These are phyloP conservation scores for Medicago lupulina DNA, from an alignment of 306 rosid species.

Conservation along the genomic window DNA sequence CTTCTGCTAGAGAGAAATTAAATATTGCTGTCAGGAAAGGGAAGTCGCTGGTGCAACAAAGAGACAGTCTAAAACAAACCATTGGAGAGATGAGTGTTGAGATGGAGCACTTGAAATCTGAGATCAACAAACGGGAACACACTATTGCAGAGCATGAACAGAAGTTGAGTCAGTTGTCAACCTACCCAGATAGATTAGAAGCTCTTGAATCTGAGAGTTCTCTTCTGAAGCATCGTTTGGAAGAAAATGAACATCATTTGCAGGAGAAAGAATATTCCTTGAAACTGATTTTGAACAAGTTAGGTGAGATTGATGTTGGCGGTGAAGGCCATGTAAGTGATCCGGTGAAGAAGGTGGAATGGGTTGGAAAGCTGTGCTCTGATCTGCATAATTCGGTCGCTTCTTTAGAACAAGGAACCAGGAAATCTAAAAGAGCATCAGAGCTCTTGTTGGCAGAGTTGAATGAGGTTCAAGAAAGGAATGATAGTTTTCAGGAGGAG, in stretches of 20 bases:
- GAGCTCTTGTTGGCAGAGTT: slow-evolving; percentile 90
- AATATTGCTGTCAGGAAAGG: slow-evolving; percentile 95
- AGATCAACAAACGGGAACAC: slow-evolving; percentile 55
- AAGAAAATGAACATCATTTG: slow-evolving; percentile 64
- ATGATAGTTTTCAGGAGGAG: slow-evolving; percentile 92
- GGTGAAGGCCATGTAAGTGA: slow-evolving; percentile 56
- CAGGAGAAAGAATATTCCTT: slow-evolving; percentile 68
- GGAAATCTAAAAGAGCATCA: slow-evolving; percentile 88
- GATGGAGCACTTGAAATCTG: slow-evolving; percentile 68
- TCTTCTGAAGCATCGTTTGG: slow-evolving; percentile 62
- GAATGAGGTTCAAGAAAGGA: slow-evolving; percentile 98
- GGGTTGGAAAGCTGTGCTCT: slow-evolving; percentile 61
- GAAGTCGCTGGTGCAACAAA: slow-evolving; percentile 83
- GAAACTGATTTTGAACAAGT: slow-evolving; percentile 56
- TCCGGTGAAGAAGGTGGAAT: slow-evolving; percentile 73
- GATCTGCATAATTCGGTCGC: slow-evolving; percentile 55
- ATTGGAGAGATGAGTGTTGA: slow-evolving; percentile 67
- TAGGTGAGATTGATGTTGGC: slow-evolving; percentile 67
- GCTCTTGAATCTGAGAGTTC: slow-evolving; percentile 73
- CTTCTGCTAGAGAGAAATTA: slow-evolving; percentile 86
- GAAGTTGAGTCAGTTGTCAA: slow-evolving; percentile 61
- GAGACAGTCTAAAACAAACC: slow-evolving; percentile 83
- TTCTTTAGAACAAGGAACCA: slow-evolving; percentile 76
- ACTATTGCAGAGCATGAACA: slow-evolving; percentile 68
- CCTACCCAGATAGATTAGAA: slow-evolving; percentile 65